Evolutionary conservation across 768 basidiomycete species (phyloP), one percentile per base, ranked within the genome.

Genomic region (Dentipellis sp.): DNA sequence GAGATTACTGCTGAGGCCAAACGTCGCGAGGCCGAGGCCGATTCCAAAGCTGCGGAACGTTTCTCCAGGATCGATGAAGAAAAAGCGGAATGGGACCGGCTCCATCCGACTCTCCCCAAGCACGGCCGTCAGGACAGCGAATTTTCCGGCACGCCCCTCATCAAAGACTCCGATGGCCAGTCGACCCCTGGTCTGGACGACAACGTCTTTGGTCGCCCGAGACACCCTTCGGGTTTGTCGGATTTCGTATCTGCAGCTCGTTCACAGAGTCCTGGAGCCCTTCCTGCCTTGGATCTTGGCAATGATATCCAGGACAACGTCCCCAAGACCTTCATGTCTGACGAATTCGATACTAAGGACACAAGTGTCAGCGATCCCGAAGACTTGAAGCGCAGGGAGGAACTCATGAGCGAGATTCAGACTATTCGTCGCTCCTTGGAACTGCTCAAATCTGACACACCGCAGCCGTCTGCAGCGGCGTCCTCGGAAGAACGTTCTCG

Each of bases 71-170:
- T 91, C 42, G 74, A 80, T 23, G 74, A 74, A 46, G 93, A 97
- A 67, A 82, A 85, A 53, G 79, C 79, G 39, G 82, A 86, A 56
- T 97, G 94, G 94, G 93, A 95, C 66, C 83, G 77, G 62, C 84
- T 89, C 50, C 91, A 97, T 65, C 86, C 88, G 4, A 74, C 78
- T 42, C 71, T 82, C 55, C 64, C 70, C 56, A 82, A 76, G 64
- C 81, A 88, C 67, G 81, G 74, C 37, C 76, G 88, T 14, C 71
- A 79, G 36, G 79, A 81, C 54, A 90, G 86, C 62, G 78, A 76
- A 37, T 70, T 80, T 49, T 88, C 88, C 17, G 78, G 73, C 55
- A 74, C 76, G 35, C 84, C 84, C 37, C 71, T 89, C 53, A 81
- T 88, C 73, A 88, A 84, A 66, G 84, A 83, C 48, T 56, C 55